Conservation (phyloP, 331 rosid species). For the Stylosanthes scabra region DNA sequence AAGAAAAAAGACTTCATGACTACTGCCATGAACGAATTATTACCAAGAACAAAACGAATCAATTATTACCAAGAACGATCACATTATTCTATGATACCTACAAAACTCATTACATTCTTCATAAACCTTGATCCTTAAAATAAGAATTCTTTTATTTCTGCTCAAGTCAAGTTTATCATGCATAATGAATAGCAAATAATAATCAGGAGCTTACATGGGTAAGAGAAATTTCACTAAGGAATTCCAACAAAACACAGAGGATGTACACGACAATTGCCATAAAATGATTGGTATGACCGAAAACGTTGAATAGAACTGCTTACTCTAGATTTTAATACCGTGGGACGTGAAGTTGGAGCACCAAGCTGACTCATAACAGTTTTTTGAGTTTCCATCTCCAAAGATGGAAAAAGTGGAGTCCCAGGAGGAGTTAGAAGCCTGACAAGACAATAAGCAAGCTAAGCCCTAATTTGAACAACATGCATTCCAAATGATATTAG, state of each 20-base stretch:
- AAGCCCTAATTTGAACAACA: conserved; percentile 38
- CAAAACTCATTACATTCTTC: conserved; percentile 1
- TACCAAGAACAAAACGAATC: background rate
- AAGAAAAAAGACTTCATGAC: conserved; percentile 35
- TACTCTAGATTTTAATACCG: conserved; percentile 86
- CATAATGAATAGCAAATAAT: background rate
- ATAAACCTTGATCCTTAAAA: conserved; percentile 6
- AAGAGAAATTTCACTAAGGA: conserved; percentile 8
- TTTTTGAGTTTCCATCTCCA: conserved; percentile 86
- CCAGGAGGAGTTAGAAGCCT: conserved; percentile 99
- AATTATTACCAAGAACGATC: conserved; percentile 12
- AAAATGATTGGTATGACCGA: conserved; percentile 13
- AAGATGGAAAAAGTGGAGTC: conserved; percentile 95
- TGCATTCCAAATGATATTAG: background rate
- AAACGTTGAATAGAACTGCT: conserved; percentile 46
- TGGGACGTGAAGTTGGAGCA: conserved; percentile 71
- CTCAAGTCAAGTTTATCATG: conserved; percentile 19
- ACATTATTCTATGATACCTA: conserved; percentile 8
- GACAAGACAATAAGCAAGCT: conserved; percentile 44
- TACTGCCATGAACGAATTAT: conserved; percentile 18
- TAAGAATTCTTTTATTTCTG: conserved; percentile 26
- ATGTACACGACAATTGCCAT: conserved; percentile 18
- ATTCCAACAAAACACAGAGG: conserved; percentile 32
- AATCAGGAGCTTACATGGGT: conserved; percentile 13
- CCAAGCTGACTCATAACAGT: conserved; percentile 75